Evolutionary conservation across 1,284 basidiomycete species (phyloP).

Genomic region (Sparassis latifolia): DNA sequence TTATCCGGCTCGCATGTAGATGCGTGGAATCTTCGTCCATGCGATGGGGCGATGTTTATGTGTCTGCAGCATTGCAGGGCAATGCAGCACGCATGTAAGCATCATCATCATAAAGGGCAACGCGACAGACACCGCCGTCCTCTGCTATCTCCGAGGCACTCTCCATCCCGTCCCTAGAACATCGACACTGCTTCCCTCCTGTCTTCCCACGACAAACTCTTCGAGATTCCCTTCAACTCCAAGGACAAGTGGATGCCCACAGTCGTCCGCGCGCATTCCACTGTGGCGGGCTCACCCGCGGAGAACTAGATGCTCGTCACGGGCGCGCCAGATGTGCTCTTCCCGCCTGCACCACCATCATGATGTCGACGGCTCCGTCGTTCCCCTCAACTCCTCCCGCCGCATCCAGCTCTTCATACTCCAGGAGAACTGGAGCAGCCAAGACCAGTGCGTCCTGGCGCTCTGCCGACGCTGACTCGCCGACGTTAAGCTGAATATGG

Average conservation of each 20-base stretch:
- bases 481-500: constrained; percentile 17
- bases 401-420: constrained; percentile 26
- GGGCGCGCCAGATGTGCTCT: constrained; percentile 55
- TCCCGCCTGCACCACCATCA: constrained; percentile 35
- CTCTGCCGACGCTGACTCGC: constrained; percentile 31
- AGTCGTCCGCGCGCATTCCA: constrained; percentile 19
- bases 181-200: constrained; percentile 20
- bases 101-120: constrained; percentile 45
- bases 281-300: constrained; percentile 2
- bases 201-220: constrained; percentile 25
- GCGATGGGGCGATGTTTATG: too few species aligned
- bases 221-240: constrained; percentile 55
- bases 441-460: constrained; percentile 59
- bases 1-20: too few species aligned
- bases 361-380: constrained; percentile 30
- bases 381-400: constrained; percentile 27
- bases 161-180: constrained; percentile 15
- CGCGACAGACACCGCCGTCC: constrained; percentile 57
- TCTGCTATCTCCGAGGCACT: constrained; percentile 53
- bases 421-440: constrained; percentile 47
- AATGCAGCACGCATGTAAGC: too few species aligned
- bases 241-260: constrained; percentile 65
- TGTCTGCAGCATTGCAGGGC: too few species aligned
- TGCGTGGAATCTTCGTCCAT: too few species aligned
- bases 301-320: constrained; percentile 39